These are phyloP conservation scores for Neurospora sp. DNA, from an alignment of 495 filamentous ascomycete genomes.

Conservation along the genomic window DNA sequence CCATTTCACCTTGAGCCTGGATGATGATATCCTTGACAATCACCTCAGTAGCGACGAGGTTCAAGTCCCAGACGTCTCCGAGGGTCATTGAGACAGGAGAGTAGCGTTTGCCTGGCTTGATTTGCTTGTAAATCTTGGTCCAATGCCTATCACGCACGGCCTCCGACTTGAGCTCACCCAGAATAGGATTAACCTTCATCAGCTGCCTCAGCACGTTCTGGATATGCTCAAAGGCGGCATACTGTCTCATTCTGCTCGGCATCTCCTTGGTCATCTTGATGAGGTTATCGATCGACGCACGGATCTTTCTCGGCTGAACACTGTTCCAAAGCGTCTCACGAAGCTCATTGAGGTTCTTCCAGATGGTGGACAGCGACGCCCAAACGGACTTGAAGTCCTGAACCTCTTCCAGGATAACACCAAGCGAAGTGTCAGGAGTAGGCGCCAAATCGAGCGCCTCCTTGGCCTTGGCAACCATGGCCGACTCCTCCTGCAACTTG, in stretches of 20 bases:
- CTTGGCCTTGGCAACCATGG: slow-evolving; percentile 93
- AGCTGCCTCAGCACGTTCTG: slow-evolving; percentile 81
- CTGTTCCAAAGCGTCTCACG: slow-evolving; percentile 86
- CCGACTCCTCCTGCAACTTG: slow-evolving; percentile 69
- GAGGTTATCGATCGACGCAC: slow-evolving; percentile 75
- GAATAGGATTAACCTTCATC: slow-evolving; percentile 78
- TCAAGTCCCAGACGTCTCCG: slow-evolving; percentile 95
- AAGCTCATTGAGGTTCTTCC: slow-evolving; percentile 92
- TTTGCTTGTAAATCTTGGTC: slow-evolving; percentile 90
- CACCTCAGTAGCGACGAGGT: slow-evolving; percentile 73
- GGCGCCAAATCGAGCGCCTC: slow-evolving; percentile 87
- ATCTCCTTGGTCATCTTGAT: slow-evolving; percentile 99
- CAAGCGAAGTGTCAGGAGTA: slow-evolving; percentile 64
- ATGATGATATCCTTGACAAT: slow-evolving; percentile 85
- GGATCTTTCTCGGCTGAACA: slow-evolving; percentile 83
- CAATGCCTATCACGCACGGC: slow-evolving; percentile 94
- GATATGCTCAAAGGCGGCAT: slow-evolving; percentile 96
- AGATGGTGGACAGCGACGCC: slow-evolving; percentile 88
- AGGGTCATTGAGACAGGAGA: slow-evolving; percentile 88
- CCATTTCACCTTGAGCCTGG: slow-evolving; percentile 98
- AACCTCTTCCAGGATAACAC: slow-evolving; percentile 83
- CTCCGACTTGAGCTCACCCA: slow-evolving; percentile 91
- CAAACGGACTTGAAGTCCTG: slow-evolving; percentile 98
- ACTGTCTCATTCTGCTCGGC: slow-evolving; percentile 97
- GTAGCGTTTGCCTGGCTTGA: slow-evolving; percentile 84